These are phyloP conservation scores for Lepidopterella palustris DNA, from an alignment of 495 filamentous ascomycete genomes.

Conservation along the genomic window DNA sequence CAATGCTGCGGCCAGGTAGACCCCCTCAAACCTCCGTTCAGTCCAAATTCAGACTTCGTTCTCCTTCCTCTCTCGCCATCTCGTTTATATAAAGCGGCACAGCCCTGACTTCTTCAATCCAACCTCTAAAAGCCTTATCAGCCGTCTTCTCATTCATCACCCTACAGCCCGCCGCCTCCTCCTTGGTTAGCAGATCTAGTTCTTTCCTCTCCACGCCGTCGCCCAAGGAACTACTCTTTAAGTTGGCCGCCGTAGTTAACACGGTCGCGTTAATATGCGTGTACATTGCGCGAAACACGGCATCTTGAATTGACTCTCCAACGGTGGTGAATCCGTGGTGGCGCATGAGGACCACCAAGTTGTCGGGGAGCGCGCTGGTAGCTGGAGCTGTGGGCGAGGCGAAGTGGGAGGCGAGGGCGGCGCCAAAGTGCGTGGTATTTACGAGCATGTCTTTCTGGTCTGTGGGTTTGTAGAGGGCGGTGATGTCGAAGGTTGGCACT, in stretches of 20 bases:
- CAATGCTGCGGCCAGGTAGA: no score
- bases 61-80: background rate
- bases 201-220: constrained; percentile 18
- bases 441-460: constrained; percentile 42
- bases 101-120: constrained; percentile 32
- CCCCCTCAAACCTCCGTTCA: no score
- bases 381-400: background rate
- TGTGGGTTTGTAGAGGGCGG: constrained; percentile 22
- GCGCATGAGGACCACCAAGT: constrained; percentile 43
- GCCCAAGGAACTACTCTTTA: constrained; percentile 14
- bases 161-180: constrained; percentile 29
- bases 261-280: constrained; percentile 42
- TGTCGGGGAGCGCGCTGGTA: constrained; percentile 18
- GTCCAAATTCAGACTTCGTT: no score
- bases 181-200: constrained; percentile 29
- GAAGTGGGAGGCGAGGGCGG: constrained; percentile 30
- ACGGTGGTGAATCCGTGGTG: constrained; percentile 45
- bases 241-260: constrained; percentile 33
- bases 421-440: constrained; percentile 33
- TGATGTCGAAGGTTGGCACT: constrained; percentile 37
- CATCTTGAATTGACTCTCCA: constrained; percentile 37
- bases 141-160: constrained; percentile 18
- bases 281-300: constrained; percentile 43
- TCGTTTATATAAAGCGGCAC: constrained; percentile 32
- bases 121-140: constrained; percentile 31